Evolutionary conservation across 148 eudicot species (phyloP).

Genomic region (Suaeda aralocaspica): DNA sequence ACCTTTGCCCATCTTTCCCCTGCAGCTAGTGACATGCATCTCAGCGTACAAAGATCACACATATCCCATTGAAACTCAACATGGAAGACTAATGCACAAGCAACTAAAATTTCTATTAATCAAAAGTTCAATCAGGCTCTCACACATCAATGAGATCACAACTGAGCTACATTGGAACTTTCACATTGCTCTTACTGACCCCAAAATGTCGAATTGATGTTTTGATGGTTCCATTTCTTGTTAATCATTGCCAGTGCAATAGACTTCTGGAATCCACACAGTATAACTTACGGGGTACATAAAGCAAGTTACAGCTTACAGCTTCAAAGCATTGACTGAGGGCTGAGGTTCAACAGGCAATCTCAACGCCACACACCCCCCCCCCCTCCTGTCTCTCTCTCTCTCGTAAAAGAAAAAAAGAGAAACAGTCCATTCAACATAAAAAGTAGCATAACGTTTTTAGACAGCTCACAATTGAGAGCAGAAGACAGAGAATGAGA

Average conservation of each 20-base stretch:
- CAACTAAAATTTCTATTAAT: neutral
- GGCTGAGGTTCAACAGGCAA: neutral
- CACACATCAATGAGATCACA: neutral
- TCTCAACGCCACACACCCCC: too few relatives aligned
- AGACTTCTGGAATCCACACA: too few relatives aligned
- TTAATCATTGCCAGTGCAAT: neutral
- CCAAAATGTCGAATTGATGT: too few relatives aligned
- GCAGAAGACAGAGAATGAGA: neutral
- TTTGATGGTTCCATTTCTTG: neutral
- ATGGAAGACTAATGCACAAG: constrained; percentile 3
- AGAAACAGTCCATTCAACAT: too few relatives aligned
- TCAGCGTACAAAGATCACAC: neutral
- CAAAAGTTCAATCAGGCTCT: neutral
- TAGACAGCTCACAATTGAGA: neutral
- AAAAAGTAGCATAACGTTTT: neutral
- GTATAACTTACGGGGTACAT: too few relatives aligned
- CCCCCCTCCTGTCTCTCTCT: too few relatives aligned
- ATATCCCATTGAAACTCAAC: neutral
- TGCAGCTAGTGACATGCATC: neutral
- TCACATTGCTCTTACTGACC: neutral
- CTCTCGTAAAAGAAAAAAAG: too few relatives aligned
- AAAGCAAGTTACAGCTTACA: too few relatives aligned
- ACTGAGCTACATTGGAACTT: neutral
- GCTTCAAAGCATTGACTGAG: neutral
- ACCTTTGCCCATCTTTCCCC: neutral